Conservation (phyloP, 805 yeast species). For the Candida maris region DNA sequence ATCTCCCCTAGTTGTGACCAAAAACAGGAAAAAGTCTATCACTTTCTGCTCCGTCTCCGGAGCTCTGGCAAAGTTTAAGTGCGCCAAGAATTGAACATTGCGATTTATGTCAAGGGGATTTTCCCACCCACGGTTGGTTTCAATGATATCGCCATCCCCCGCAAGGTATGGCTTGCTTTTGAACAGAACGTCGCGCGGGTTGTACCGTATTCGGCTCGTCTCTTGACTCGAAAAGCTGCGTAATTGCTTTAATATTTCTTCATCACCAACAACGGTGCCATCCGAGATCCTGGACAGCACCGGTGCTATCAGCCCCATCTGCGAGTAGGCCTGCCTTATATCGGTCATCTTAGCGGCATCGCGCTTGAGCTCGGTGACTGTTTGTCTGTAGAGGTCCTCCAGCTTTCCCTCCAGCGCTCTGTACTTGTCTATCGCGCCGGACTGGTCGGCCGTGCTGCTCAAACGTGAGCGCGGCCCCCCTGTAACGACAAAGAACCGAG, state of each 20-base stretch:
- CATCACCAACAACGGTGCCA: slow-evolving; percentile 4
- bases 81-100: slow-evolving; percentile 4
- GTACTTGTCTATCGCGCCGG: not conserved
- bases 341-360: not conserved
- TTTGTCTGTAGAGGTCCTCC: not conserved
- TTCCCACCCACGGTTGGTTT: not conserved
- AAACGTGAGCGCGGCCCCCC: no score
- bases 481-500: no score
- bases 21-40: not conserved
- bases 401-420: not conserved
- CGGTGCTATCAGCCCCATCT: not conserved
- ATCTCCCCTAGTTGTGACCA: slow-evolving; percentile 4
- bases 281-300: not conserved
- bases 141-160: slow-evolving; percentile 1
- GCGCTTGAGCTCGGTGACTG: not conserved
- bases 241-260: slow-evolving; percentile 7
- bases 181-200: not conserved
- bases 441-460: no score
- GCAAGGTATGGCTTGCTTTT: not conserved
- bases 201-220: not conserved
- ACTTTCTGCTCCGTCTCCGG: slow-evolving; percentile 5
- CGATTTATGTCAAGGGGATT: slow-evolving; percentile 3
- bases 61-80: slow-evolving; percentile 3
- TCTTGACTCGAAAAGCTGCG: slow-evolving; percentile 1
- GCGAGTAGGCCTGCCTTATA: not conserved